phyloP scores from a whole-genome alignment of 1,139 yeast species.

The Geotrichum siamense region DNA sequence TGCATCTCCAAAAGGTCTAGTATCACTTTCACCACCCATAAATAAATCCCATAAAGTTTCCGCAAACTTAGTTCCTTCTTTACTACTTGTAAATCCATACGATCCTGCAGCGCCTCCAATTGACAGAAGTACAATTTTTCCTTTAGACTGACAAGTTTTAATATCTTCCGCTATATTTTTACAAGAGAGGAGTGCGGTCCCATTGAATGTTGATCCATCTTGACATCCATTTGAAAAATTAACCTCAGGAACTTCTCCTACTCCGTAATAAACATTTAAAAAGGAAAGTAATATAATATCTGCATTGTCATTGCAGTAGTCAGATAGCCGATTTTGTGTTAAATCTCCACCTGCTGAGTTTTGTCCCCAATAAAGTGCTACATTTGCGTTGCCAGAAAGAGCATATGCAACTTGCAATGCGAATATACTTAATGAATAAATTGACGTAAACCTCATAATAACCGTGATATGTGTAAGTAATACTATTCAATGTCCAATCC shows the following conservation, averaged over 20 bases:
- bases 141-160: conserved; percentile 64
- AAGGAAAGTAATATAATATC: conserved; percentile 72
- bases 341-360: conserved; percentile 42
- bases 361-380: conserved; percentile 94
- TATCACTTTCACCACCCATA: conserved; percentile 58
- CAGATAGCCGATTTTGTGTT: conserved; percentile 52
- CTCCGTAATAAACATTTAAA: conserved; percentile 51
- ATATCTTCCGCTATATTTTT: conserved; percentile 52
- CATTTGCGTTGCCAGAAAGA: conserved; percentile 36
- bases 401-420: too few species aligned
- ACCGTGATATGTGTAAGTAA: too few species aligned
- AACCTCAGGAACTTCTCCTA: conserved; percentile 39
- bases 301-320: conserved; percentile 64
- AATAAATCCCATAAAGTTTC: conserved; percentile 73
- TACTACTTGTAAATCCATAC: conserved; percentile 62
- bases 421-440: too few species aligned
- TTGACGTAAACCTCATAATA: too few species aligned
- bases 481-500: too few species aligned
- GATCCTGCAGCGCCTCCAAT: conserved; percentile 82
- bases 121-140: conserved; percentile 72
- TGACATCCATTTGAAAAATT: conserved; percentile 58
- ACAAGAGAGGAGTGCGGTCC: conserved; percentile 33
- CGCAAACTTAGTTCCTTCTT: conserved; percentile 64
- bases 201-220: conserved; percentile 26
- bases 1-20: conserved; percentile 74